Conservation (phyloP, 2,329 filamentous ascomycete species). For the Fusarium ambrosium region DNA sequence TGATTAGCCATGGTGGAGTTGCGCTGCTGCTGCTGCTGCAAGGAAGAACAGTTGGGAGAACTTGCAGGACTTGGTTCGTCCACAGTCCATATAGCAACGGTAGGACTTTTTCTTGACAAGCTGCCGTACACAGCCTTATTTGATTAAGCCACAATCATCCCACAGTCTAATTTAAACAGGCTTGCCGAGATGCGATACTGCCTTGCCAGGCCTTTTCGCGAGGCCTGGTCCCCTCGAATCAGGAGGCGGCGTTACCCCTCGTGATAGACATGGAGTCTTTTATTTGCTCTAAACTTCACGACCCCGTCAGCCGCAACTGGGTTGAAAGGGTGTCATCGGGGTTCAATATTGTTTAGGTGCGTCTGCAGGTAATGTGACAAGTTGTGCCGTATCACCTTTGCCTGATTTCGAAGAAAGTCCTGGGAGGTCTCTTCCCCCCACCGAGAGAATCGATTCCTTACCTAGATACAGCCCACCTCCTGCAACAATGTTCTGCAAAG, state of each 20-base stretch:
- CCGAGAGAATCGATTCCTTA: not conserved
- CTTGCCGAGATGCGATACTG: not conserved
- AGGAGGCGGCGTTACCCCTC: slow-evolving; percentile 9
- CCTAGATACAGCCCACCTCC: slow-evolving; percentile 2
- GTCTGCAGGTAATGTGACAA: not conserved
- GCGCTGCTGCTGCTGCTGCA: not conserved
- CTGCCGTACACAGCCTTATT: not conserved
- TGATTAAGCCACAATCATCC: slow-evolving; percentile 14
- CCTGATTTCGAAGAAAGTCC: not conserved
- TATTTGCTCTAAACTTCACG: not conserved
- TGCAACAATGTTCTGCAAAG: slow-evolving; percentile 7
- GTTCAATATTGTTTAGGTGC: not conserved
- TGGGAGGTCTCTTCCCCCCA: not conserved
- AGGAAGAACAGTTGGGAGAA: not conserved
- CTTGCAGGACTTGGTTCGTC: not conserved
- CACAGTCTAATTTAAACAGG: not conserved
- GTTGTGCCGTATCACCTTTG: not conserved
- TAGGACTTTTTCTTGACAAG: not conserved
- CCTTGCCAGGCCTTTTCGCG: slow-evolving; percentile 2
- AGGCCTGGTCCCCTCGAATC: slow-evolving; percentile 17
- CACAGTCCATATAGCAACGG: not conserved
- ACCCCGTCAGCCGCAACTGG: not conserved
- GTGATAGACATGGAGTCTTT: not conserved
- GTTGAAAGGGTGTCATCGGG: not conserved
- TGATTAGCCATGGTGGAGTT: slow-evolving; percentile 9